A percentile compares a stretch with the other conserved stretches of the same genome.
phyloP scores from a whole-genome alignment of 2,329 filamentous ascomycete species.

The Byssochlamys sp. region DNA sequence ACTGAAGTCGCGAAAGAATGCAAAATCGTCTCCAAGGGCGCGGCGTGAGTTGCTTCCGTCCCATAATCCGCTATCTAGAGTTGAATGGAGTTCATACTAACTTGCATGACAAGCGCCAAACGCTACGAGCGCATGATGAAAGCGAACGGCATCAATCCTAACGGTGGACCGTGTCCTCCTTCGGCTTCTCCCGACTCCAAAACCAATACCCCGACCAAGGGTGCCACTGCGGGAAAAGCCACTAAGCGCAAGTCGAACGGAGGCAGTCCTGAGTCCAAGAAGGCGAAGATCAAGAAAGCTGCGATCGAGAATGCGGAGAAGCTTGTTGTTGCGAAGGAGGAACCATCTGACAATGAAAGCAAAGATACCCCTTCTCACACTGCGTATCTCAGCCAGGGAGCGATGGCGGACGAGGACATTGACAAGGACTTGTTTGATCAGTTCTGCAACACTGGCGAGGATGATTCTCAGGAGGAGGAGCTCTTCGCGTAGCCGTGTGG shows the following conservation, averaged over 20 bases:
- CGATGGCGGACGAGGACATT: not conserved
- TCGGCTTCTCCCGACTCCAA: not conserved
- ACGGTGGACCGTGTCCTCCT: constrained; percentile 3
- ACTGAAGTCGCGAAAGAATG: constrained; percentile 55
- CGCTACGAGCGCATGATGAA: constrained; percentile 59
- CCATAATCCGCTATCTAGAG: not conserved
- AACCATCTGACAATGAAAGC: not conserved
- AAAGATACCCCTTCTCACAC: not conserved
- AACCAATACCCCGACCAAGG: constrained; percentile 7
- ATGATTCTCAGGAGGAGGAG: not conserved
- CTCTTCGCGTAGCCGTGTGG: not conserved
- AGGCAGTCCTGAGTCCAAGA: constrained; percentile 9
- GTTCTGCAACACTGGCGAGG: constrained; percentile 5
- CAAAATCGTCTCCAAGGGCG: constrained; percentile 54
- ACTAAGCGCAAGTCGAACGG: constrained; percentile 8
- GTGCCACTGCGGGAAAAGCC: not conserved
- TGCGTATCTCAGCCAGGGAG: not conserved
- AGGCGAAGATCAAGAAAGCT: constrained; percentile 12
- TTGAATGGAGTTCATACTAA: not conserved
- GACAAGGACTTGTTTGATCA: constrained; percentile 3
- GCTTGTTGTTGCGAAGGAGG: constrained; percentile 1
- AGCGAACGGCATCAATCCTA: constrained; percentile 40
- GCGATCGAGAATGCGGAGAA: constrained; percentile 7
- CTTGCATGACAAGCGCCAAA: constrained; percentile 46
- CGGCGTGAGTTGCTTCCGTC: constrained; percentile 50